A percentile compares a stretch with the other conserved stretches of the same genome.
These are phyloP conservation scores for Aphanomyces invadans DNA, from an alignment of 352 stramenopile genomes.

Conservation along the genomic window DNA sequence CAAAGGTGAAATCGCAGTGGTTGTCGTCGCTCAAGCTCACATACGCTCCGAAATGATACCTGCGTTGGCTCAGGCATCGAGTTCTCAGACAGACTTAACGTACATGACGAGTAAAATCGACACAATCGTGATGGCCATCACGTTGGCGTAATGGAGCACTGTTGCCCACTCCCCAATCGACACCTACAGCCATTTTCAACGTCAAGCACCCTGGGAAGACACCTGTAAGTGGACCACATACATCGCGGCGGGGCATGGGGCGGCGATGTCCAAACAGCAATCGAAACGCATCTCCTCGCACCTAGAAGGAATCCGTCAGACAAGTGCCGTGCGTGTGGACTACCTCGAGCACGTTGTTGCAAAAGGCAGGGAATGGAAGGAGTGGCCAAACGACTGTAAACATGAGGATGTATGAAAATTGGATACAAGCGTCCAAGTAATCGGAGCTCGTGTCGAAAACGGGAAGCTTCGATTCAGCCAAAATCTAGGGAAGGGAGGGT, in stretches of 20 bases:
- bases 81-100: neutral
- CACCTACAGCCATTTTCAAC: no score
- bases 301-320: no score
- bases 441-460: conserved; percentile 79
- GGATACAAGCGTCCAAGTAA: conserved; percentile 82
- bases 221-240: no score
- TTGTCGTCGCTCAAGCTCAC: conserved; percentile 27
- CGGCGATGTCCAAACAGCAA: conserved; percentile 71
- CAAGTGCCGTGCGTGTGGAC: no score
- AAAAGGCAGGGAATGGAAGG: conserved; percentile 70
- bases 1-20: conserved; percentile 65
- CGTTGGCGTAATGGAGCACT: conserved; percentile 80
- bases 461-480: conserved; percentile 72
- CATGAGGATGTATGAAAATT: conserved; percentile 88
- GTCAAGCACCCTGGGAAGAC: no score
- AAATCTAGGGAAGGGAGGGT: conserved; percentile 31
- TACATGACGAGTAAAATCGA: conserved; percentile 71
- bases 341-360: conserved; percentile 75
- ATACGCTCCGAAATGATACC: conserved; percentile 72
- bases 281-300: conserved; percentile 75
- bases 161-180: conserved; percentile 81
- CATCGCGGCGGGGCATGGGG: conserved; percentile 73
- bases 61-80: neutral
- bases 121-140: conserved; percentile 77
- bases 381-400: conserved; percentile 85